A percentile compares a stretch with the other conserved stretches of the same genome.
These are phyloP conservation scores for Nemania abortiva DNA, from an alignment of 2,329 filamentous ascomycete species.

Conservation along the genomic window DNA sequence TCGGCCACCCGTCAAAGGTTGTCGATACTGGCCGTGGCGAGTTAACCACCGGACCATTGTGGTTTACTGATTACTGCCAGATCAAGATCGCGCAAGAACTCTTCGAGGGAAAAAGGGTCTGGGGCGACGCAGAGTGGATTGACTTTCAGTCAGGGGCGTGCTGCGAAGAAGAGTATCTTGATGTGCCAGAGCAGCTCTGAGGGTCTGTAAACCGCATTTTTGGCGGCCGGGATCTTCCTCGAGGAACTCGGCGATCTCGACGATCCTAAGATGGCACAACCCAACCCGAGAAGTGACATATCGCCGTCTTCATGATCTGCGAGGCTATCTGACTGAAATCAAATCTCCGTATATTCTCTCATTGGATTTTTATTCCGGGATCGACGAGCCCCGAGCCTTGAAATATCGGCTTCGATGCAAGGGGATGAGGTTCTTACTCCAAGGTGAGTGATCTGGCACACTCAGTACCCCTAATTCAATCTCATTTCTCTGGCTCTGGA, in stretches of 20 bases:
- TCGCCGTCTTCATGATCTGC: constrained; percentile 14
- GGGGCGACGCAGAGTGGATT: constrained; percentile 26
- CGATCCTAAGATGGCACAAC: constrained; percentile 36
- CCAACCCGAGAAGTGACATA: background rate
- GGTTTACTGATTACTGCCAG: constrained; percentile 23
- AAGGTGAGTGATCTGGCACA: constrained; percentile 16
- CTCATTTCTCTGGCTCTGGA: background rate
- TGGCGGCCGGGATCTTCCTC: constrained; percentile 31
- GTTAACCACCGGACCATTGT: background rate
- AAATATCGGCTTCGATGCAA: constrained; percentile 31
- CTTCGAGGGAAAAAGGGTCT: constrained; percentile 13
- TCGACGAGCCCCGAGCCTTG: constrained; percentile 41
- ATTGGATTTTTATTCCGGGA: constrained; percentile 36
- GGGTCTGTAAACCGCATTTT: background rate
- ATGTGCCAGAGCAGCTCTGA: too few species aligned
- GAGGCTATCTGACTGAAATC: constrained; percentile 24
- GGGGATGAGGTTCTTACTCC: constrained; percentile 38
- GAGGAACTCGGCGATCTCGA: constrained; percentile 36
- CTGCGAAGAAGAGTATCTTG: background rate
- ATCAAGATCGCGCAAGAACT: constrained; percentile 29
- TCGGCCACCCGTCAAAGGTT: constrained; percentile 31
- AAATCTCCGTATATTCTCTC: background rate
- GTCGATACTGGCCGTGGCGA: constrained; percentile 26
- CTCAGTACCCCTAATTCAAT: background rate
- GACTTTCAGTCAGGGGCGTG: constrained; percentile 5